phyloP scores from a whole-genome alignment of 164 flowering plant genomes.

The Pachysandra terminalis region DNA sequence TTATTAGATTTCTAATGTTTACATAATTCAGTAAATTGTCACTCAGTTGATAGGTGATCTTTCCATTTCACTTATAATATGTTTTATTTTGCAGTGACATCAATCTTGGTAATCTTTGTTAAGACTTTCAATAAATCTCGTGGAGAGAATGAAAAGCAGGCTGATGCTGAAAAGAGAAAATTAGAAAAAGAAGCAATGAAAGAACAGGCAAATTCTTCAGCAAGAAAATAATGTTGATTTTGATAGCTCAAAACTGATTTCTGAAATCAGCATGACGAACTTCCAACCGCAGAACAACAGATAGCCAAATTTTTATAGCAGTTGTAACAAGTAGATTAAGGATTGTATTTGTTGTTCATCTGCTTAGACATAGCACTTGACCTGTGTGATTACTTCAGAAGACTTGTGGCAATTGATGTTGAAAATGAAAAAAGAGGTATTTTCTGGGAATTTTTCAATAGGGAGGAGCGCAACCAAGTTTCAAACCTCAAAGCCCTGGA shows the following conservation, averaged over 20 bases:
- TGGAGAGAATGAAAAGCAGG: conserved; percentile 80
- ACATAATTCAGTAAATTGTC: neutral
- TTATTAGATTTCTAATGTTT: too few relatives aligned
- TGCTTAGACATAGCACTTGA: too few relatives aligned
- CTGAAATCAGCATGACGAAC: neutral
- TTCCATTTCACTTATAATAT: neutral
- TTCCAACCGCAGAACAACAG: neutral
- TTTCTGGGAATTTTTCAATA: too few relatives aligned
- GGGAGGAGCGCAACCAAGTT: too few relatives aligned
- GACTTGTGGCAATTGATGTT: too few relatives aligned
- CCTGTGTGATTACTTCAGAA: too few relatives aligned
- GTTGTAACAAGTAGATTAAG: too few relatives aligned
- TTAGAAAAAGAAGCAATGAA: conserved; percentile 84
- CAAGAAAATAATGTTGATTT: conserved; percentile 36
- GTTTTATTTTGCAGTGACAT: conserved; percentile 66
- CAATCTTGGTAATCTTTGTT: conserved; percentile 70
- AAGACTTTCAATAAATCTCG: conserved; percentile 84
- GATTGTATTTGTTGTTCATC: too few relatives aligned
- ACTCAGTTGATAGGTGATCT: neutral
- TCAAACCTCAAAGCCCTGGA: too few relatives aligned
- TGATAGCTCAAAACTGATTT: conserved; percentile 14
- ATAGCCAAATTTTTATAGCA: too few relatives aligned
- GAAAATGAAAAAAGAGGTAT: too few relatives aligned
- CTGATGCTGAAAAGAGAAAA: conserved; percentile 88
- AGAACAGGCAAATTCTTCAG: conserved; percentile 48